A percentile compares a stretch with the other conserved stretches of the same genome.
These are phyloP conservation scores for Cadophora sp. DNA, from an alignment of 2,329 filamentous ascomycete genomes.

Conservation along the genomic window DNA sequence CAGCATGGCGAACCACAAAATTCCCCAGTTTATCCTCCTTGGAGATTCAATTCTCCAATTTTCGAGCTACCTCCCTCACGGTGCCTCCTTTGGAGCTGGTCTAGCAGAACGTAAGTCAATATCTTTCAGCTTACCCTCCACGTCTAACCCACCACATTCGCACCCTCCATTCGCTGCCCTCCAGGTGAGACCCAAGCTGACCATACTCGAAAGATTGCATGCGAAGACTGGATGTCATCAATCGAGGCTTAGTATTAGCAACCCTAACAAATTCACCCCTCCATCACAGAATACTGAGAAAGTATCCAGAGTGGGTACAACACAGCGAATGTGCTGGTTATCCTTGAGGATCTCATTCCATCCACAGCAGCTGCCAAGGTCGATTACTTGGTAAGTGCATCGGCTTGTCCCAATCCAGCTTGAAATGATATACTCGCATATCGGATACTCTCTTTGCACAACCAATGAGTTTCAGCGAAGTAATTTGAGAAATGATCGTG, in stretches of 20 bases:
- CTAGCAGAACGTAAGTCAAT: constrained; percentile 49
- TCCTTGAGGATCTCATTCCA: constrained; percentile 75
- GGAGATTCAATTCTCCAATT: constrained; percentile 88
- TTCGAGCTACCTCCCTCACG: constrained; percentile 64
- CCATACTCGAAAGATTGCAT: constrained; percentile 65
- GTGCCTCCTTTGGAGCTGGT: constrained; percentile 77
- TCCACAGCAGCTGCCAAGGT: constrained; percentile 66
- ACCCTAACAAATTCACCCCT: constrained; percentile 19
- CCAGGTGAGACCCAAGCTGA: constrained; percentile 15
- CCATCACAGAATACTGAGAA: constrained; percentile 14
- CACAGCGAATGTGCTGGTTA: constrained; percentile 73
- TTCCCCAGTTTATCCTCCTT: constrained; percentile 81
- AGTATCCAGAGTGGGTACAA: constrained; percentile 70
- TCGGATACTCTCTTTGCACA: neutral
- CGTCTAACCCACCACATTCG: neutral
- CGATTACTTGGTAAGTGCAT: constrained; percentile 67
- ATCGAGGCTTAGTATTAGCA: constrained; percentile 75
- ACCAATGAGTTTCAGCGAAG: neutral
- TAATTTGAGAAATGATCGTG: too few relatives aligned
- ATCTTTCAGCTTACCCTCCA: neutral
- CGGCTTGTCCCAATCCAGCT: neutral
- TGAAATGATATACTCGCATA: neutral
- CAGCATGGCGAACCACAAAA: constrained; percentile 43
- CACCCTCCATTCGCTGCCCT: neutral
- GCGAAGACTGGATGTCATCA: constrained; percentile 83